These are phyloP conservation scores for Flaveria robusta DNA, from an alignment of 129 eudicot genomes.

Conservation along the genomic window DNA sequence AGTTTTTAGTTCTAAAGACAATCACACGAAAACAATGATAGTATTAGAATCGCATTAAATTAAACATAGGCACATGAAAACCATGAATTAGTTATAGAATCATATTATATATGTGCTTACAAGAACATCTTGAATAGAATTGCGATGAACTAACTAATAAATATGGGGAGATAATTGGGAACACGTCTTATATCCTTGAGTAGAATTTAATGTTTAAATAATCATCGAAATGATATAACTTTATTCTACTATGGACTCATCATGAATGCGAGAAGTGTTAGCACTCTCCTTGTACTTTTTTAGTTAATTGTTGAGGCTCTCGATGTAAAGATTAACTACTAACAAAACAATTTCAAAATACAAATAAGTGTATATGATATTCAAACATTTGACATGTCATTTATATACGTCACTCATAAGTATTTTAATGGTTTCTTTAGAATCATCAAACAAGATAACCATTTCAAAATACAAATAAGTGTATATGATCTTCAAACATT, in stretches of 20 bases:
- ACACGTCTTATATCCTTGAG: neutral
- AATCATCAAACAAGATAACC: too few relatives aligned
- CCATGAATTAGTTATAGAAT: neutral
- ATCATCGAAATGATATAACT: neutral
- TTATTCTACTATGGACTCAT: neutral
- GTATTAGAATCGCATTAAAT: neutral
- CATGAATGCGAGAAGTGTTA: too few relatives aligned
- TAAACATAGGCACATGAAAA: neutral
- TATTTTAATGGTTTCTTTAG: too few relatives aligned
- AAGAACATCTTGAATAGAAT: neutral
- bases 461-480: too few relatives aligned
- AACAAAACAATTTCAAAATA: too few relatives aligned
- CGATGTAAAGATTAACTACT: too few relatives aligned
- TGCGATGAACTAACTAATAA: neutral
- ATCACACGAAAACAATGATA: neutral
- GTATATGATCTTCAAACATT: too few relatives aligned
- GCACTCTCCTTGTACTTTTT: too few relatives aligned
- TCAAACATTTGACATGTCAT: too few relatives aligned
- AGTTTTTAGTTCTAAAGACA: neutral
- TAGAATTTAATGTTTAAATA: neutral
- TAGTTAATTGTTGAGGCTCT: too few relatives aligned
- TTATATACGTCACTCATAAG: too few relatives aligned
- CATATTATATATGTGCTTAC: neutral
- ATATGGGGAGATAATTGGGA: conserved; percentile 3
- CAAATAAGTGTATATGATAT: too few relatives aligned